Evolutionary conservation across 257 asterid species (phyloP), one percentile per base, ranked within the genome.

Genomic region (Nicotiana undulata): DNA sequence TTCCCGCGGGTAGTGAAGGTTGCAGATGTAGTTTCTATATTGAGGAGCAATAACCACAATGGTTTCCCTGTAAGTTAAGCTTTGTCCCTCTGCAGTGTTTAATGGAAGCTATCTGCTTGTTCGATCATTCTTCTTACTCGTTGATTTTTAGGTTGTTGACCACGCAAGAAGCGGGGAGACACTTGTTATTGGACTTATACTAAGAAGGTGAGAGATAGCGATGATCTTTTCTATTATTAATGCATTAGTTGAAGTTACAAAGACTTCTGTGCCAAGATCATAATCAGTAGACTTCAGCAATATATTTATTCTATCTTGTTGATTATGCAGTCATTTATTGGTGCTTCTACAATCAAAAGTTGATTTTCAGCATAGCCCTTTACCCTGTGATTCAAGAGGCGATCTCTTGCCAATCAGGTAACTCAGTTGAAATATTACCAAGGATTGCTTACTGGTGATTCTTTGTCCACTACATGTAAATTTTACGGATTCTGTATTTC

Each of bases 301-400:
- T 13, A 24, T 72, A 24, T 24, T 72, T 72, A 24, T 8, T 18
- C 28, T 5, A 44, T 55, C 31, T 76, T 17, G 20, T 64, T 76
- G 81, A 59, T 80, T n/a, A 65, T 90, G 93, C 95, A 96, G 99
- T 88, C 97, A 96, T 83, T 89, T 96, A 87, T 91, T 96, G 85
- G 99, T 96, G 59, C 97, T 96, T 74, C 83, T 96, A 86, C 99
- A 91, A 87, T 90, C 99, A 5, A 96, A 94, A 89, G 97, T 90
- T 60, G 99, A 96, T 87, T 96, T 96, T 85, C 99, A 96, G 82
- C 97, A 90, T 80, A 91, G 97, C 86, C 98, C 98, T 3, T 76
- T 93, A 82, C 98, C 99, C 52, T 84, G 82, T 80, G 96, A 89
- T 85, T 87, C 92, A 49, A 83, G 93, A 89, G 91, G 91, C 44